These are phyloP conservation scores for Malassezia caprae DNA, from an alignment of 1,284 basidiomycete species.

Conservation along the genomic window DNA sequence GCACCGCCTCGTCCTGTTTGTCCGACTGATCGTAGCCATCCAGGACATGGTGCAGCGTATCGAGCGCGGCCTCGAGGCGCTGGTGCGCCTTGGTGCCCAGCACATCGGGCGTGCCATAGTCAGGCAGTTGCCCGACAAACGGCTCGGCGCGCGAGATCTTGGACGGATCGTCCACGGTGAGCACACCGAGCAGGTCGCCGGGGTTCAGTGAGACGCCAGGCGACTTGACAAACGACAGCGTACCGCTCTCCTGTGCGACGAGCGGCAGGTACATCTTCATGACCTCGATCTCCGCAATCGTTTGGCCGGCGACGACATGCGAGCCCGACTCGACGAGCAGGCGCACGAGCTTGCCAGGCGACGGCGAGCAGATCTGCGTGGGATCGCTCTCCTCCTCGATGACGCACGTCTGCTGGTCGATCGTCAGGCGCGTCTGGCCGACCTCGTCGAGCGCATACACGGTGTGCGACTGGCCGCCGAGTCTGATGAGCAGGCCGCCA, in stretches of 20 bases:
- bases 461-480: slow-evolving; percentile 91
- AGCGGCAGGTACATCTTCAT: slow-evolving; percentile 52
- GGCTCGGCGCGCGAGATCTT: slow-evolving; percentile 97
- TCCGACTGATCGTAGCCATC: slow-evolving; percentile 46
- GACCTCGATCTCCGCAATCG: slow-evolving; percentile 91
- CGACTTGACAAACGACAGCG: slow-evolving; percentile 76
- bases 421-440: slow-evolving; percentile 65
- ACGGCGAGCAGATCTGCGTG: slow-evolving; percentile 88
- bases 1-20: slow-evolving; percentile 62
- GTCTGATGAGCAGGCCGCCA: slow-evolving; percentile 80
- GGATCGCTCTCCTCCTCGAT: slow-evolving; percentile 99
- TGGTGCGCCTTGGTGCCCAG: slow-evolving; percentile 86
- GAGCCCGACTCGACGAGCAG: slow-evolving; percentile 95
- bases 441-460: slow-evolving; percentile 99
- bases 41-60: slow-evolving; percentile 72
- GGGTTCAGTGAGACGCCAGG: slow-evolving; percentile 90
- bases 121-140: slow-evolving; percentile 74
- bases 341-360: slow-evolving; percentile 89
- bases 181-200: slow-evolving; percentile 95
- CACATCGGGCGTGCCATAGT: slow-evolving; percentile 63
- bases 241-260: slow-evolving; percentile 87
- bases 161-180: slow-evolving; percentile 88
- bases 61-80: slow-evolving; percentile 65
- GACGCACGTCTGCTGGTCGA: slow-evolving; percentile 87
- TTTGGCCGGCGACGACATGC: slow-evolving; percentile 87